phyloP scores from a whole-genome alignment of 1,139 yeast genomes.

The Starmera stellimalicola region DNA sequence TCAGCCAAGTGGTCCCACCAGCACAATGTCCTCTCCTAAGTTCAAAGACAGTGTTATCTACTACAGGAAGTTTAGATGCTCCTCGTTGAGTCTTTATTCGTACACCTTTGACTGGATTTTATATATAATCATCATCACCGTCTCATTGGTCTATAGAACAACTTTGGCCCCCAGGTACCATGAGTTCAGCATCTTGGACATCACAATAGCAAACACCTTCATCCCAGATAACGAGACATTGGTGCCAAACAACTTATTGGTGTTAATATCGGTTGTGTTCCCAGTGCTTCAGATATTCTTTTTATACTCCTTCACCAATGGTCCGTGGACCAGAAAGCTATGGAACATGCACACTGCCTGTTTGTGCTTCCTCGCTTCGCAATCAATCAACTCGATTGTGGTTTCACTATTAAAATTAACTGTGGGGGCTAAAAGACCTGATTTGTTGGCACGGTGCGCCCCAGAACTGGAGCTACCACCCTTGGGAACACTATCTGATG shows the following conservation, averaged over 20 bases:
- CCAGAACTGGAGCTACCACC: slow-evolving; percentile 22
- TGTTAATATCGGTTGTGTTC: slow-evolving; percentile 23
- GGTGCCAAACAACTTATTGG: slow-evolving; percentile 25
- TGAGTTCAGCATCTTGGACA: slow-evolving; percentile 32
- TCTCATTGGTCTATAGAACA: slow-evolving; percentile 26
- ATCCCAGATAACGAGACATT: slow-evolving; percentile 26
- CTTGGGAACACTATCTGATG: slow-evolving; percentile 22
- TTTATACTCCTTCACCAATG: slow-evolving; percentile 17
- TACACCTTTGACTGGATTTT: slow-evolving; percentile 30
- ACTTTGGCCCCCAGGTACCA: slow-evolving; percentile 29
- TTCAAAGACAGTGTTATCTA: too few species aligned
- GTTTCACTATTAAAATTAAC: slow-evolving; percentile 36
- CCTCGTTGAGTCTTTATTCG: too few species aligned
- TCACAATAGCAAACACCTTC: slow-evolving; percentile 26
- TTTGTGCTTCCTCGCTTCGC: slow-evolving; percentile 31
- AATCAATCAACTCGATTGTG: slow-evolving; percentile 30
- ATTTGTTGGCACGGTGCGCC: slow-evolving; percentile 33
- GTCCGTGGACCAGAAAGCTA: slow-evolving; percentile 21
- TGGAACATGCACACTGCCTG: slow-evolving; percentile 36
- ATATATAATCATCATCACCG: slow-evolving; percentile 20
- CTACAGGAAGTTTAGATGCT: slow-evolving; percentile 15
- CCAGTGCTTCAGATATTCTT: slow-evolving; percentile 27
- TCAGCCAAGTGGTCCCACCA: too few species aligned
- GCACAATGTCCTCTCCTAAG: too few species aligned
- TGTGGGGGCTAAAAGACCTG: slow-evolving; percentile 40